phyloP scores from a whole-genome alignment of 2,329 filamentous ascomycete genomes.

The Aspergillus caelatus region DNA sequence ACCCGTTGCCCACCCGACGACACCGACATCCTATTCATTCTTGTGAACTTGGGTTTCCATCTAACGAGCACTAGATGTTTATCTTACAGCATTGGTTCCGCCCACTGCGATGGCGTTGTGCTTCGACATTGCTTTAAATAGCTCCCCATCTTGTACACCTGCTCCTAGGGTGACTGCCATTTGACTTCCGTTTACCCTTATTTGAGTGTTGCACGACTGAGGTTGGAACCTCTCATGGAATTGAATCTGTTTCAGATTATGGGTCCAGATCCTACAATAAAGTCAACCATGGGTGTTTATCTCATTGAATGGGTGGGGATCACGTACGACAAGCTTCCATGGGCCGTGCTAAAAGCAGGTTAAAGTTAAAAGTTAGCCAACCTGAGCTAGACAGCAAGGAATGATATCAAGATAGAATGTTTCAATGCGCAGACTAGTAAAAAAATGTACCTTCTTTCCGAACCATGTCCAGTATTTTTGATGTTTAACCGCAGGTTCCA shows the following conservation, averaged over 20 bases:
- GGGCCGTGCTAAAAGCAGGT: neutral
- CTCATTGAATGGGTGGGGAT: slow-evolving; percentile 9
- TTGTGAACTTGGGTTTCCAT: neutral
- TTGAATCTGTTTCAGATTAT: slow-evolving; percentile 41
- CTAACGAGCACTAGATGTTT: neutral
- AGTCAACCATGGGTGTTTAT: too few relatives aligned
- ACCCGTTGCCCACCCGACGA: slow-evolving; percentile 45
- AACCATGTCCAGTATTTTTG: slow-evolving; percentile 59
- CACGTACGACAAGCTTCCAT: neutral
- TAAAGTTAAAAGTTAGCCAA: neutral
- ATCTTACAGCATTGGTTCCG: slow-evolving; percentile 3
- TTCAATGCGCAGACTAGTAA: too few relatives aligned
- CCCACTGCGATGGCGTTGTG: slow-evolving; percentile 10
- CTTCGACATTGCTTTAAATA: slow-evolving; percentile 5
- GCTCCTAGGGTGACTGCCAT: slow-evolving; percentile 12
- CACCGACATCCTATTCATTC: slow-evolving; percentile 4
- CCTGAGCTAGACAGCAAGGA: too few relatives aligned
- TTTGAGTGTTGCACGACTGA: neutral
- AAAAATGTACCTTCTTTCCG: slow-evolving; percentile 16
- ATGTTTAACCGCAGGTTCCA: slow-evolving; percentile 44
- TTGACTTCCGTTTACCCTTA: neutral
- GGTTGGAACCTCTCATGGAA: slow-evolving; percentile 25
- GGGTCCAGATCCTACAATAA: slow-evolving; percentile 46
- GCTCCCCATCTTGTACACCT: slow-evolving; percentile 13
- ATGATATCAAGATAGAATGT: too few relatives aligned